Conservation (phyloP, 192 early-diverging fungal species). For the Mortierella antarctica region DNA sequence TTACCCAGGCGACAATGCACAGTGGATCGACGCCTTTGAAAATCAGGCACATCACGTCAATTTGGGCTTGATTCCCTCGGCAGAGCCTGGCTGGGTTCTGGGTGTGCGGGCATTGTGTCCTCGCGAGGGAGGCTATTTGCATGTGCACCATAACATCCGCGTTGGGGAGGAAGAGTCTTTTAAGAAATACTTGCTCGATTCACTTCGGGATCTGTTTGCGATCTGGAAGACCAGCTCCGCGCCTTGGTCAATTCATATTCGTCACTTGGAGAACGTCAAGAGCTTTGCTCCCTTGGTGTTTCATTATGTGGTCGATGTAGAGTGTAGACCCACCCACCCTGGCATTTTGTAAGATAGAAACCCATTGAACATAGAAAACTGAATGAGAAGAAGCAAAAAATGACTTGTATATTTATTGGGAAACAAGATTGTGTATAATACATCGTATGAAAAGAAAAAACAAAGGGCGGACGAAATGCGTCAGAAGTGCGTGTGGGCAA, state of each 20-base stretch:
- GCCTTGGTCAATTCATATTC: constrained; percentile 26
- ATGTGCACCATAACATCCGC: constrained; percentile 49
- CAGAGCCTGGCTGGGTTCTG: constrained; percentile 52
- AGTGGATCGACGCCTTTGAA: constrained; percentile 44
- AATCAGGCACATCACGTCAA: constrained; percentile 55
- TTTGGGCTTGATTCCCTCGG: constrained; percentile 52
- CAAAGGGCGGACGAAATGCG: neutral
- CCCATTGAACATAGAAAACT: neutral
- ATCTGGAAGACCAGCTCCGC: constrained; percentile 8
- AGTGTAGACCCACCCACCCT: constrained; percentile 26
- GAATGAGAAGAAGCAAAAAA: neutral
- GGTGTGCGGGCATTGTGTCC: constrained; percentile 44
- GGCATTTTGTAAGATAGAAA: neutral
- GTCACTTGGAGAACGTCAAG: constrained; percentile 51
- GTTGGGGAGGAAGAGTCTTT: constrained; percentile 44
- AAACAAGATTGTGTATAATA: too few relatives aligned
- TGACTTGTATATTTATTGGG: neutral
- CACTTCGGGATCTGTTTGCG: constrained; percentile 21
- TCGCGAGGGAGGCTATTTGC: constrained; percentile 42
- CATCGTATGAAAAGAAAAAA: neutral
- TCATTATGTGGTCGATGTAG: constrained; percentile 53
- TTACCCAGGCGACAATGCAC: constrained; percentile 53
- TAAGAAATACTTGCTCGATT: constrained; percentile 19
- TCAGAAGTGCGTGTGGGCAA: neutral
- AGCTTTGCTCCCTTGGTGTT: constrained; percentile 54